Evolutionary conservation across 768 basidiomycete genomes (phyloP).

Genomic region (Holtermannia corniformis): DNA sequence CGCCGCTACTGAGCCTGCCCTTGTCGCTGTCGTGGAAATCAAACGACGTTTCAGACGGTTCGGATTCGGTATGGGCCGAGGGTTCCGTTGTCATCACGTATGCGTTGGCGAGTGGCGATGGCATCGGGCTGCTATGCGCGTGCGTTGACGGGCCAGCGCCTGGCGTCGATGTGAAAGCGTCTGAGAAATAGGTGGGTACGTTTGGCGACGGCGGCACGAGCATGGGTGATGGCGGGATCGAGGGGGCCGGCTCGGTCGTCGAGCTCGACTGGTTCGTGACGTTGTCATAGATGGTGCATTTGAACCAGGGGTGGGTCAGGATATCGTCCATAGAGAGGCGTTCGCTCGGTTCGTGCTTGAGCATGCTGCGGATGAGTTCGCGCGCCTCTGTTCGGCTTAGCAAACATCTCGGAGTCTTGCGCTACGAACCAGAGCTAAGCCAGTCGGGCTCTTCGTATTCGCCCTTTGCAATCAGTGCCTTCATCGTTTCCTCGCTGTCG

Average conservation of each 20-base stretch:
- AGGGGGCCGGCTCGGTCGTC: conserved; percentile 2
- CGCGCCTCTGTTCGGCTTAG: conserved; percentile 57
- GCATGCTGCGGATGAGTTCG: conserved; percentile 64
- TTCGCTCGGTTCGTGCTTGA: conserved; percentile 64
- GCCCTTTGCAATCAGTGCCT: conserved; percentile 68
- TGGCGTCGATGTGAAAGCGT: conserved; percentile 6
- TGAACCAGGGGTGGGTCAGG: conserved; percentile 79
- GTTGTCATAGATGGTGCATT: conserved; percentile 19
- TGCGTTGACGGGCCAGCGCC: not conserved
- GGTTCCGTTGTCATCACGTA: not conserved
- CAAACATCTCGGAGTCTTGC: too few species aligned
- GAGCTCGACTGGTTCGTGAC: conserved; percentile 5
- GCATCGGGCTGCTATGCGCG: conserved; percentile 6
- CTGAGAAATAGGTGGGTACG: conserved; percentile 16
- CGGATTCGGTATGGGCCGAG: conserved; percentile 8
- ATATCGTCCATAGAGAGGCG: conserved; percentile 77
- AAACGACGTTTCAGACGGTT: conserved; percentile 18
- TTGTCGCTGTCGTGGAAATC: conserved; percentile 21
- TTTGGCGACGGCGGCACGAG: conserved; percentile 7
- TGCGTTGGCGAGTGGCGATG: conserved; percentile 11
- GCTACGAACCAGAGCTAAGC: conserved; percentile 65
- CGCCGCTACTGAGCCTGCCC: conserved; percentile 12
- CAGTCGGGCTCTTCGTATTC: conserved; percentile 88
- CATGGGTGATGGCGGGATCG: conserved; percentile 17
- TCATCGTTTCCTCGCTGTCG: conserved; percentile 68